Evolutionary conservation across 2,329 filamentous ascomycete species (phyloP), one percentile per base, ranked within the genome.

Genomic region (Thielaviopsis musarum): DNA sequence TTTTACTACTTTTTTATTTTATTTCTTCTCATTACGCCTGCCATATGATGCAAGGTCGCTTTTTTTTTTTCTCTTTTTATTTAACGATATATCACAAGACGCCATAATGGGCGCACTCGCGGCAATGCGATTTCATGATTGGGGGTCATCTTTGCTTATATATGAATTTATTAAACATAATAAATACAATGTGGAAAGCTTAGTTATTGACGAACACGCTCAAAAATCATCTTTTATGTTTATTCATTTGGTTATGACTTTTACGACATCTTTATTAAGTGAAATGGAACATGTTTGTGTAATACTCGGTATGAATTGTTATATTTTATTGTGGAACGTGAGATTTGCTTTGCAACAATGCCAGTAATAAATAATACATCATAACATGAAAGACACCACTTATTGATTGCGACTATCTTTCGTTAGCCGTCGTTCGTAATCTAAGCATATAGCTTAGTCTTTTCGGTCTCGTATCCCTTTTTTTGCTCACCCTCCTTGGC

Each of bases 61-160:
- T 34, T 10, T 22, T 13, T 59, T 41, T 24, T 10, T 9, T n/a
- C 24, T 15, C 19, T 53, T 51, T 41, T 26, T 19, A 12, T 56
- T 28, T 58, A 13, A 58, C 55, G 41, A 61, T 59, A 54, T 59
- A 57, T 48, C 52, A 52, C 56, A 51, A 45, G 21, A 45, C 48
- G 28, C 30, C 21, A 21, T 13, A 51, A 19, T 3, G n/a, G 22
- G 15, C 53, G 49, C 10, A 41, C 51, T 26, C 57, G 49, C 41
- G 19, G 38, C 49, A 58, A 58, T n/a, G 49, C 57, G 34, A 41
- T 52, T 19, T 41, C 51, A 19, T n/a, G 34, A 54, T 10, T 19
- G n/a, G 45, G 28, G 24, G 24, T 22, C 45, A 55, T 38, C 26
- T 52, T 34, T 51, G 38, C 48, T 30, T 24, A 57, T 30, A 51